Base-by-base conservation (phyloP, 75 land plant genomes). In the Selaginella tamariscina region DNA sequence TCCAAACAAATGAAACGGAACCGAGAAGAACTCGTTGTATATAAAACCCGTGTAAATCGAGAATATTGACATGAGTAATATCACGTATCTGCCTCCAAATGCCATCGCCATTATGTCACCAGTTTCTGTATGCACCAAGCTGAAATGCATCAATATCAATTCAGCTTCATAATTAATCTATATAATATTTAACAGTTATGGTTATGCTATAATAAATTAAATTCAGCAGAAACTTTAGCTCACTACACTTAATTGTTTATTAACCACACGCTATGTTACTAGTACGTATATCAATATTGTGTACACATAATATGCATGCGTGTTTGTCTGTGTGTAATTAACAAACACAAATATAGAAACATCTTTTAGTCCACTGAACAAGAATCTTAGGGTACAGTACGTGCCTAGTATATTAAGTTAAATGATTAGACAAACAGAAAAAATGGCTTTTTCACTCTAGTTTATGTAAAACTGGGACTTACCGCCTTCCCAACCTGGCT, bases 11-110 rank as follows among this genome's bases (percentile, higher is more conserved):
- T 77, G 72, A 69, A 90, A 82, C 29, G 96, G 86, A 27, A 91
- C 84, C 22, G 99, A 95, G 71, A 95, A 90, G 73, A 95, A 95
- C 77, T 95, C 99, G 78, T 95, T 95, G 73, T 95, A 95, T 64
- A 95, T 85, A 32, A 95, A 76, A 2, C 96, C 99, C 2, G 96
- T 90, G 74, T 85, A 95, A 1, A 95, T 95, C 44, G 99, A 95
- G 67, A 90, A 95, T 29, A 90, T 64, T 31, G 94, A 75, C 99
- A 95, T 95, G 84, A 95, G 70, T 73, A 95, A 32, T 65, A 95
- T 87, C 27, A 90, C 82, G 80, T 95, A 95, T 69, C 99, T 84
- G 1, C 99, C 99, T 56, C 87, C 88, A 76, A 87, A 95, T 27
- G 83, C 73, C 99, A 95, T 90, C 54, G 82, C 85, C 71, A 78